Conservation (phyloP, 164 flowering plant genomes). For the Magnolia kwangsiensis region DNA sequence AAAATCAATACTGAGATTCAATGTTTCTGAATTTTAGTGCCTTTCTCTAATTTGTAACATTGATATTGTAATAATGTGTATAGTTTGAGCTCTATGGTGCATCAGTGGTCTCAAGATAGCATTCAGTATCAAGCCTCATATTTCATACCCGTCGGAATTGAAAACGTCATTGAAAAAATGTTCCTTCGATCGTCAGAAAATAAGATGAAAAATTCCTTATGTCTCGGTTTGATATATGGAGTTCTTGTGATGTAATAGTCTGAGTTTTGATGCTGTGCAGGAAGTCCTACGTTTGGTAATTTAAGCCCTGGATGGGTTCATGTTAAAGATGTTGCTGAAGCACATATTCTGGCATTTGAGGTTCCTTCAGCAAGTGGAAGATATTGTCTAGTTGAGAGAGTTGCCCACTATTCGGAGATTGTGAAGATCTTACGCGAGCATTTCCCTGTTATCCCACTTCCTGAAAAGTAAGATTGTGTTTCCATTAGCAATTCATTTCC, state of each 20-base stretch:
- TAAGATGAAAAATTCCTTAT: background rate
- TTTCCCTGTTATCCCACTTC: slow-evolving; percentile 38
- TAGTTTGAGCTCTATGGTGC: too few species aligned
- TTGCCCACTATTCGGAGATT: slow-evolving; percentile 33
- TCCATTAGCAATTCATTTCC: background rate
- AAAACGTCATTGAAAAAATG: background rate
- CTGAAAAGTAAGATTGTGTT: slow-evolving; percentile 40
- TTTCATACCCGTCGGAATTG: too few species aligned
- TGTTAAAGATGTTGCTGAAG: slow-evolving; percentile 59
- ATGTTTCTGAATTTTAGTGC: too few species aligned
- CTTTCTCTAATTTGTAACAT: too few species aligned
- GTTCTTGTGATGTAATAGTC: background rate
- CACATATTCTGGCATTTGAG: slow-evolving; percentile 65
- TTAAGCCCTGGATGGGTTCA: slow-evolving; percentile 39
- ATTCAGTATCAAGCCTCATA: too few species aligned
- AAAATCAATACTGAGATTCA: too few species aligned
- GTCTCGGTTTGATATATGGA: background rate
- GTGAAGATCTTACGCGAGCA: slow-evolving; percentile 39
- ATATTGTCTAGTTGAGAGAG: slow-evolving; percentile 47
- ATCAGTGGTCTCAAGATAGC: too few species aligned
- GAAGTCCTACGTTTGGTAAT: slow-evolving; percentile 36
- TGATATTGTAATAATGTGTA: too few species aligned
- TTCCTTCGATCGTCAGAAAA: background rate
- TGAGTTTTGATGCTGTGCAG: slow-evolving; percentile 17
- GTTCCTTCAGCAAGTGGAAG: slow-evolving; percentile 58